Conservation (phyloP, 164 flowering plant species). For the Berberis vulgaris region DNA sequence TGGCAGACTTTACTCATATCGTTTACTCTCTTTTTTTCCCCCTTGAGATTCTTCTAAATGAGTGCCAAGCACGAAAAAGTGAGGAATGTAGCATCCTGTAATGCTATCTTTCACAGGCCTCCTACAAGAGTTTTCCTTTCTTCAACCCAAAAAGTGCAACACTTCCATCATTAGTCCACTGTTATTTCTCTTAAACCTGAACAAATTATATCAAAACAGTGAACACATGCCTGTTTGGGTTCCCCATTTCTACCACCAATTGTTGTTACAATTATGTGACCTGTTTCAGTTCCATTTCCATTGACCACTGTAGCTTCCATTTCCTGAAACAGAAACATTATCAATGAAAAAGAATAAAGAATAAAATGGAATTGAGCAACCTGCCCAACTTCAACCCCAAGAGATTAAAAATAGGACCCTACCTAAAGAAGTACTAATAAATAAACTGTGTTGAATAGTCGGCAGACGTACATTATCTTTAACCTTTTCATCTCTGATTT, state of each 20-base stretch:
- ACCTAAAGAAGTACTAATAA: not conserved
- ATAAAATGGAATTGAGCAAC: not conserved
- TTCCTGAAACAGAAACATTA: conserved; percentile 28
- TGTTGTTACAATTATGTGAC: conserved; percentile 71
- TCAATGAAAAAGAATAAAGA: not conserved
- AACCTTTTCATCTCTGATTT: conserved; percentile 61
- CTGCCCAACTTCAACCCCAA: not conserved
- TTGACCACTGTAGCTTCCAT: conserved; percentile 64
- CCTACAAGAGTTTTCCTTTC: not conserved
- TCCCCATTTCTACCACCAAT: conserved; percentile 75
- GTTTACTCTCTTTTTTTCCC: no score
- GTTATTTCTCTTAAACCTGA: not conserved
- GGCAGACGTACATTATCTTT: conserved; percentile 11
- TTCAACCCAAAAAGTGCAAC: not conserved
- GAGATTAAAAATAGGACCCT: not conserved
- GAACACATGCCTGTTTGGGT: conserved; percentile 52
- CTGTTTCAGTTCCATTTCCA: conserved; percentile 71
- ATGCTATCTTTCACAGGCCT: no score
- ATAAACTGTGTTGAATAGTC: no score
- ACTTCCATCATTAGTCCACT: not conserved
- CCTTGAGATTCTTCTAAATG: no score
- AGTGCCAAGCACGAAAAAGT: no score
- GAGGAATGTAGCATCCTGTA: no score
- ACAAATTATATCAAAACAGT: not conserved
- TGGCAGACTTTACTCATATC: no score